A percentile compares a stretch with the other conserved stretches of the same genome.
Conservation (phyloP, 176 grass and related monocot species). For the Poa pratensis region DNA sequence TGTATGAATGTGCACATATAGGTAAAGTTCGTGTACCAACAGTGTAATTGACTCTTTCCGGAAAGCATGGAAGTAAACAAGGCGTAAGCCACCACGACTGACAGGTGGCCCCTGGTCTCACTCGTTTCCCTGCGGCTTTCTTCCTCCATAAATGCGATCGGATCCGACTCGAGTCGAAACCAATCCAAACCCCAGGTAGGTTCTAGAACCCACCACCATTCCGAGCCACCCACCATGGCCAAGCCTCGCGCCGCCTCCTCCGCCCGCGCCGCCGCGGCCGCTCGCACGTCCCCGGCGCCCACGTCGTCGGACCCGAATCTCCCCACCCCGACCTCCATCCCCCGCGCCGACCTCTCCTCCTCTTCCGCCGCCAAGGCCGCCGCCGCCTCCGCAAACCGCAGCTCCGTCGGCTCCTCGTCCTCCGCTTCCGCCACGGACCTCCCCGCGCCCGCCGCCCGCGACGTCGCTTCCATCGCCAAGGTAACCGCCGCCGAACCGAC, state of each 20-base stretch:
- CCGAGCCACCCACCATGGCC: constrained; percentile 33
- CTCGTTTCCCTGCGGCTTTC: background rate
- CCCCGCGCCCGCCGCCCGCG: constrained; percentile 5
- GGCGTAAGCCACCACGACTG: background rate
- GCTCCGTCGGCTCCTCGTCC: constrained; percentile 8
- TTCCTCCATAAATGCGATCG: background rate
- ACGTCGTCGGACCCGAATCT: constrained; percentile 18
- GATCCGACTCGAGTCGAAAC: background rate
- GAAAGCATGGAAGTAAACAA: no score
- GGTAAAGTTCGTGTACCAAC: no score
- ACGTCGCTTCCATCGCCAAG: constrained; percentile 24
- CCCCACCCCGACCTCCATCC: background rate
- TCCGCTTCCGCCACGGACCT: background rate
- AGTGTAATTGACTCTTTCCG: no score
- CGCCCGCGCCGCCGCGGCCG: constrained; percentile 21
- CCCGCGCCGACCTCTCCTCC: constrained; percentile 28
- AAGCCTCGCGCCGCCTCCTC: constrained; percentile 27
- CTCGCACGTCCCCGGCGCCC: background rate
- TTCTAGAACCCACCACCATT: background rate
- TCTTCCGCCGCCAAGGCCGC: constrained; percentile 23
- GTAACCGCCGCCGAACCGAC: background rate
- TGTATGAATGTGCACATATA: no score
- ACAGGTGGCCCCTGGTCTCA: background rate
- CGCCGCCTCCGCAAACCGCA: background rate
- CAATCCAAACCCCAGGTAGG: background rate